phyloP scores from a whole-genome alignment of 352 stramenopile genomes.

The Pythium biforme region DNA sequence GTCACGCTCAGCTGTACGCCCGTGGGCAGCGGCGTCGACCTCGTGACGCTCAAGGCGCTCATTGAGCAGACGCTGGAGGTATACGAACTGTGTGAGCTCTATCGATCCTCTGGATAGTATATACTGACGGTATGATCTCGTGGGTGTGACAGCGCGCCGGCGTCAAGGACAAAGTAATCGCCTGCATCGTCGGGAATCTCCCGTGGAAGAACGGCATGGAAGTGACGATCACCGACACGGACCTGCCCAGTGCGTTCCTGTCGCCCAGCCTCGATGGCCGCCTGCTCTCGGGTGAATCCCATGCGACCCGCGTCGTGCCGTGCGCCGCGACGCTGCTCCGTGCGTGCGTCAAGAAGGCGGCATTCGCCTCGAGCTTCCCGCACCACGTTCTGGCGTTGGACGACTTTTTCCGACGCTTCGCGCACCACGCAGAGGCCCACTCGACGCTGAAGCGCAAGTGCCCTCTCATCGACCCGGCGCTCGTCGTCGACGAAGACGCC shows the following conservation, averaged over 20 bases:
- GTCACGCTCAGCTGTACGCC: slow-evolving; percentile 56
- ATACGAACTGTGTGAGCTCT: not conserved
- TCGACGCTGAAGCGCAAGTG: slow-evolving; percentile 49
- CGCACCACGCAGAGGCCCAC: slow-evolving; percentile 33
- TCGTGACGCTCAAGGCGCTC: slow-evolving; percentile 46
- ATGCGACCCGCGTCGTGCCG: slow-evolving; percentile 52
- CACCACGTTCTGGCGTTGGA: slow-evolving; percentile 52
- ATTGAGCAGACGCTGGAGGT: slow-evolving; percentile 64
- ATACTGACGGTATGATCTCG: not conserved
- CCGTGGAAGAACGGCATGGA: slow-evolving; percentile 33
- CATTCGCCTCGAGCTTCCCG: slow-evolving; percentile 55
- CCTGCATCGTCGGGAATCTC: slow-evolving; percentile 55
- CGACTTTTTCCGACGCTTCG: slow-evolving; percentile 47
- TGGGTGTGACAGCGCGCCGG: slow-evolving; percentile 32
- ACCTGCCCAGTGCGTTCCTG: slow-evolving; percentile 59
- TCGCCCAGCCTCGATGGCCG: slow-evolving; percentile 59
- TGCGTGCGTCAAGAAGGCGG: slow-evolving; percentile 44
- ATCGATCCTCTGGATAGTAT: no score
- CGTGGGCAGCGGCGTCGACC: slow-evolving; percentile 35
- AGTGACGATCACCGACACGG: slow-evolving; percentile 29
- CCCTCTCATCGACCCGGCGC: slow-evolving; percentile 36
- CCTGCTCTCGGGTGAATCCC: slow-evolving; percentile 34
- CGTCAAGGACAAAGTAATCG: slow-evolving; percentile 78
- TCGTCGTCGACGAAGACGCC: slow-evolving; percentile 23
- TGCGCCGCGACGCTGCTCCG: slow-evolving; percentile 61